Percentiles rank a stretch among this genome's conserved stretches.
phyloP scores from a whole-genome alignment of 352 stramenopile species.

The Blastocystis sp. region DNA sequence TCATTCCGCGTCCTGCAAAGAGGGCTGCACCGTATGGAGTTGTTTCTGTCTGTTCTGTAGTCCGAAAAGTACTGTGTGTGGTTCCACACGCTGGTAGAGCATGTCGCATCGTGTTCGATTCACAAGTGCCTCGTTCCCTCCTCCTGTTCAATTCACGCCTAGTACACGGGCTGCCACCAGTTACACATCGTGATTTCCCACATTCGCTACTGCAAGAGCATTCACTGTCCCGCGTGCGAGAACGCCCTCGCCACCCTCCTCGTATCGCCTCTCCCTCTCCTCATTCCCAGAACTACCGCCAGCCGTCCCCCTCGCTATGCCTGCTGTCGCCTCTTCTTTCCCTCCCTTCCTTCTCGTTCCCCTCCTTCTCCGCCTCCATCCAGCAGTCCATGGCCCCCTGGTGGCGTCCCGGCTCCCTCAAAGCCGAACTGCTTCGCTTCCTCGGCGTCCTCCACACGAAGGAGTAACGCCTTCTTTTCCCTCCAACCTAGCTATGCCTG shows the following conservation, averaged over 20 bases:
- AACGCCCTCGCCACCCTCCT: neutral
- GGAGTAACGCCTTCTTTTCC: neutral
- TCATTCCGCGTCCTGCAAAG: neutral
- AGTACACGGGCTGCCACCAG: neutral
- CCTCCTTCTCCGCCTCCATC: neutral
- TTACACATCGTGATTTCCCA: neutral
- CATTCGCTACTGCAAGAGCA: neutral
- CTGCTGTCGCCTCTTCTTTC: neutral
- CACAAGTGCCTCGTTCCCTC: neutral
- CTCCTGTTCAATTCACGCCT: neutral
- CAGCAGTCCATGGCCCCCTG: neutral
- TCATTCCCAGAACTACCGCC: neutral
- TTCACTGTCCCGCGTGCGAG: neutral
- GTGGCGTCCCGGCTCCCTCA: constrained; percentile 26
- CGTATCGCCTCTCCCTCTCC: neutral
- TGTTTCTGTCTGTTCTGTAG: neutral
- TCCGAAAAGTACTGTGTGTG: neutral
- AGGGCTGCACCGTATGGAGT: neutral
- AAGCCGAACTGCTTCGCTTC: constrained; percentile 30
- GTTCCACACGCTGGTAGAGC: neutral
- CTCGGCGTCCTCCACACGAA: neutral
- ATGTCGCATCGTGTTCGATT: neutral
- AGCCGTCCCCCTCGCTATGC: neutral
- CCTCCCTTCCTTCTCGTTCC: neutral
- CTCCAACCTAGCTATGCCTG: neutral